phyloP scores from a whole-genome alignment of 2,329 filamentous ascomycete genomes.

The Ophidiomyces ophidiicola region DNA sequence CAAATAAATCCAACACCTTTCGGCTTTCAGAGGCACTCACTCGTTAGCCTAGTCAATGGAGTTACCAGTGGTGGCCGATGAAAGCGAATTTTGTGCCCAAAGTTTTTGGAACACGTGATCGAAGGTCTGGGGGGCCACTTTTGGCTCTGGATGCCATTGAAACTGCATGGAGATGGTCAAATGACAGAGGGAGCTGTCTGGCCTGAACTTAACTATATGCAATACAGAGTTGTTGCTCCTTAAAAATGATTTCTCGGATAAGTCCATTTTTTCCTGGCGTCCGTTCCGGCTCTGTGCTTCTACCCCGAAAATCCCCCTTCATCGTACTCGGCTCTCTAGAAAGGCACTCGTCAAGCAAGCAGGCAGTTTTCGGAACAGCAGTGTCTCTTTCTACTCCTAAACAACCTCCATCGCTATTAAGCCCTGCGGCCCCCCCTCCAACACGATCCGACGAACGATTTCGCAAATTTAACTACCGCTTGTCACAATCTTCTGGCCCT shows the following conservation, averaged over 20 bases:
- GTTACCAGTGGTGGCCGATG: no score
- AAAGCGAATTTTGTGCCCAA: no score
- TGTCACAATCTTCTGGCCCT: constrained; percentile 44
- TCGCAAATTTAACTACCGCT: constrained; percentile 21
- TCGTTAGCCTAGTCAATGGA: no score
- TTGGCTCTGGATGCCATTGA: no score
- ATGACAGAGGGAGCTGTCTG: no score
- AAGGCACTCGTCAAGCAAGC: constrained; percentile 1
- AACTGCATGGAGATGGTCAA: no score
- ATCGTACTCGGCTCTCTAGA: neutral
- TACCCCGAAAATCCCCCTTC: neutral
- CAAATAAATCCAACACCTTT: no score
- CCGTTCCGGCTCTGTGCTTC: neutral
- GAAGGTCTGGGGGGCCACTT: no score
- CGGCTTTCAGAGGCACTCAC: no score
- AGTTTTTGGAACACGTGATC: no score
- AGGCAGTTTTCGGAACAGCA: neutral
- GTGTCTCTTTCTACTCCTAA: constrained; percentile 4
- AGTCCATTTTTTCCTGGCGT: neutral
- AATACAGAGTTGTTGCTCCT: neutral
- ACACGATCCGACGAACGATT: constrained; percentile 7
- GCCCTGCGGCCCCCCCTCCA: constrained; percentile 1
- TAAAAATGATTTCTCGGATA: constrained; percentile 1
- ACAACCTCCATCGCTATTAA: constrained; percentile 5
- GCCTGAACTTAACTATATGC: no score